Percentiles rank a stretch among this genome's conserved stretches.
phyloP scores from a whole-genome alignment of 495 filamentous ascomycete species.

The Clohesyomyces aquaticus region DNA sequence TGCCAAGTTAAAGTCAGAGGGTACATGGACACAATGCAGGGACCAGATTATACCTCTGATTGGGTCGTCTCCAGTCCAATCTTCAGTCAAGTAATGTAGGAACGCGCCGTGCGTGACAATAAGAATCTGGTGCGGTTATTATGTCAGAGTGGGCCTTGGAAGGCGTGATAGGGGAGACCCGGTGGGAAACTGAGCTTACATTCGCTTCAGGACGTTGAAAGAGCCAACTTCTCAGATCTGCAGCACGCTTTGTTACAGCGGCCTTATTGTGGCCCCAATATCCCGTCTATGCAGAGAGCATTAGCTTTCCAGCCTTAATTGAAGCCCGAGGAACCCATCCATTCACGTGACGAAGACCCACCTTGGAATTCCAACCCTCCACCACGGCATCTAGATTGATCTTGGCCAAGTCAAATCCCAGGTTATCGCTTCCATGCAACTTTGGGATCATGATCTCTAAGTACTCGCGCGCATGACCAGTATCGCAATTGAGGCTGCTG shows the following conservation, averaged over 20 bases:
- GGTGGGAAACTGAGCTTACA: slow-evolving; percentile 2
- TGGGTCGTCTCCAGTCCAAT: slow-evolving; percentile 65
- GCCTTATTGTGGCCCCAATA: slow-evolving; percentile 63
- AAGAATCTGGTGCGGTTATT: slow-evolving; percentile 54
- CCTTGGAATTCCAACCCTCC: slow-evolving; percentile 73
- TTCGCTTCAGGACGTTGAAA: slow-evolving; percentile 11
- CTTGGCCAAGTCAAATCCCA: slow-evolving; percentile 54
- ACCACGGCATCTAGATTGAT: slow-evolving; percentile 68
- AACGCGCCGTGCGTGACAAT: slow-evolving; percentile 76
- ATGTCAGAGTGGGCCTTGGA: slow-evolving; percentile 38
- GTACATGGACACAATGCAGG: neutral
- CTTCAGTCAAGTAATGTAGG: slow-evolving; percentile 78
- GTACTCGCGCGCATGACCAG: slow-evolving; percentile 59
- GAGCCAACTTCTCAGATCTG: slow-evolving; percentile 24
- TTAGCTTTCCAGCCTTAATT: neutral
- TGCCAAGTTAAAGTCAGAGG: slow-evolving; percentile 17
- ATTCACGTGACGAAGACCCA: slow-evolving; percentile 26
- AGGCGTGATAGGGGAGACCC: neutral
- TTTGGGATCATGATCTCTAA: slow-evolving; percentile 54
- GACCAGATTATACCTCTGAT: neutral
- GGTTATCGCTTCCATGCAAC: slow-evolving; percentile 1
- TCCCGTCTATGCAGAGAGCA: slow-evolving; percentile 65
- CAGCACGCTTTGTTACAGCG: slow-evolving; percentile 46
- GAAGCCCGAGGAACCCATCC: neutral
- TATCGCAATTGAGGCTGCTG: slow-evolving; percentile 75